A percentile compares a stretch with the other conserved stretches of the same genome.
Conservation (phyloP, 805 yeast species). For the Pichia heedii region DNA sequence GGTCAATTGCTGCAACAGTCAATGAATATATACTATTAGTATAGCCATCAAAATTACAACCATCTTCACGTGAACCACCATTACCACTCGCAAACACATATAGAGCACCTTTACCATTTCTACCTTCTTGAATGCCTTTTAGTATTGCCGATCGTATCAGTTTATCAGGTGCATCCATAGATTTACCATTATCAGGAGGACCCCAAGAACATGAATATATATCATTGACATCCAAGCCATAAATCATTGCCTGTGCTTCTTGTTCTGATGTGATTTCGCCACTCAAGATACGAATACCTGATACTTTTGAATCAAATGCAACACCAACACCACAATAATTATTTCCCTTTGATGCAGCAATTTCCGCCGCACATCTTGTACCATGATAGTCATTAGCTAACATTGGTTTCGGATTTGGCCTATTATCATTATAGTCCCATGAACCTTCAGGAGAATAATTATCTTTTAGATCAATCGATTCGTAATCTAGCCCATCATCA, state of each 20-base stretch:
- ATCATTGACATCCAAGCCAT: constrained; percentile 75
- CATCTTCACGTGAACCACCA: constrained; percentile 76
- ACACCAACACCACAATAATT: constrained; percentile 93
- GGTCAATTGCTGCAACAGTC: constrained; percentile 90
- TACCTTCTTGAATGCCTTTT: constrained; percentile 78
- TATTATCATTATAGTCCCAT: constrained; percentile 84
- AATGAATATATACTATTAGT: constrained; percentile 92
- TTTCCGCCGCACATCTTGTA: constrained; percentile 96
- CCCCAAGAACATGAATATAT: constrained; percentile 99
- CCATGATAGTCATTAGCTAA: constrained; percentile 86
- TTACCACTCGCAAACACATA: constrained; percentile 96
- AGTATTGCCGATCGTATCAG: constrained; percentile 74
- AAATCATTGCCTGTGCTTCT: constrained; percentile 82
- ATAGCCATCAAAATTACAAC: constrained; percentile 95
- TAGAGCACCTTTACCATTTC: constrained; percentile 72
- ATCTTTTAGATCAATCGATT: constrained; percentile 58
- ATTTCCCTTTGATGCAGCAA: constrained; percentile 77
- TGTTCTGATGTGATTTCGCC: constrained; percentile 75
- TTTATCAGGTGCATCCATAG: constrained; percentile 77
- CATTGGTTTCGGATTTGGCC: constrained; percentile 68
- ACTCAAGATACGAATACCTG: constrained; percentile 85
- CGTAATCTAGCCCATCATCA: constrained; percentile 90
- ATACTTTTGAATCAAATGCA: constrained; percentile 77
- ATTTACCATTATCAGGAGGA: constrained; percentile 84
- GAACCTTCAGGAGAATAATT: constrained; percentile 75